Base-by-base conservation (phyloP, 495 filamentous ascomycete genomes). In the Penicillium manginii region DNA sequence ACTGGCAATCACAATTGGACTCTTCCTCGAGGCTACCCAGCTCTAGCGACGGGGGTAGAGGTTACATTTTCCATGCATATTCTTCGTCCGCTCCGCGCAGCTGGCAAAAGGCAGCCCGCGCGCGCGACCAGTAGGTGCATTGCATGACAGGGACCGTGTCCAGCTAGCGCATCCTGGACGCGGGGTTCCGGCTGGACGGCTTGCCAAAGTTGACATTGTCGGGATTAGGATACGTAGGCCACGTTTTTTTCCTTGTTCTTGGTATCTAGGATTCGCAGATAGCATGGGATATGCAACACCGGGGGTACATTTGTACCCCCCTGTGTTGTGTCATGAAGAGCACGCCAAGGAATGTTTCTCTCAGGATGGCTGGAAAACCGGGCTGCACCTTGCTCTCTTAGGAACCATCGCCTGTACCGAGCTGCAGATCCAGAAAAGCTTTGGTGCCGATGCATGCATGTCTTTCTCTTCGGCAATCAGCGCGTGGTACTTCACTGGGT, bases 51-150 rank as follows among this genome's bases (percentile, higher is more conserved):
- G 26, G 26, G 54, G 58, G 45, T 21, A 67, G 56, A 57, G 45
- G 64, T 64, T 65, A 65, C 63, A 66, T 69, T 71, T 78, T 76
- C 76, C 70, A 78, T 78, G 74, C 76, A 77, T 73, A 52, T 79
- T 78, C 74, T 77, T 66, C 72, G 72, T 58, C 69, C 60, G 68
- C 67, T 76, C 69, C 67, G 71, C 58, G 56, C 55, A 54, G 40
- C 19, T 26, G 31, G 31, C 42, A 53, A 39, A 29, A 32, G 31
- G 26, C 43, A 52, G 26, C 39, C n/a, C 49, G 32, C 19, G 35
- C n/a, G 26, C 50, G 52, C 48, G 23, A n/a, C 14, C 32, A 23
- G 40, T 21, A 40, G 31, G 23, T 29, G 22, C 45, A 63, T 58
- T 56, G 53, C 57, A 55, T 61, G 58, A 61, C 62, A 54, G 54